A percentile compares a stretch with the other conserved stretches of the same genome.
Conservation (phyloP, 805 yeast genomes). For the Hyphopichia homilentoma region DNA sequence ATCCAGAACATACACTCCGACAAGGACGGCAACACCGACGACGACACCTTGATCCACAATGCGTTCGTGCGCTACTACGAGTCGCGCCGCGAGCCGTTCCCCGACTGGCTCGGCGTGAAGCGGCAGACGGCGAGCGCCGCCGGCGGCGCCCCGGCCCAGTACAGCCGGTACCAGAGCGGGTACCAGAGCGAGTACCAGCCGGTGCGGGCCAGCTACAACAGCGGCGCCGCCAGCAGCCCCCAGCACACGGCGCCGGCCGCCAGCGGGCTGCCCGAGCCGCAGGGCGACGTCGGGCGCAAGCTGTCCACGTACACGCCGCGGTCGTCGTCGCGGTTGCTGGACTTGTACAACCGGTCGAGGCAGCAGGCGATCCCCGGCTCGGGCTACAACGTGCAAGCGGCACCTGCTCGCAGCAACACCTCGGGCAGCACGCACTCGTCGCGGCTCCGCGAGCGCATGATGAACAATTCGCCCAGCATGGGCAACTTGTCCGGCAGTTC, state of each 20-base stretch:
- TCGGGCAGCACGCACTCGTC: slow-evolving; percentile 14
- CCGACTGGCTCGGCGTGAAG: slow-evolving; percentile 41
- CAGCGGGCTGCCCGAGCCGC: background rate
- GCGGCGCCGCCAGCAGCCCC: slow-evolving; percentile 4
- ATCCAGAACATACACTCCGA: slow-evolving; percentile 20
- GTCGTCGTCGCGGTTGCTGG: slow-evolving; percentile 33
- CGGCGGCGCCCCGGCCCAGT: slow-evolving; percentile 5
- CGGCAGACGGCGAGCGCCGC: slow-evolving; percentile 1
- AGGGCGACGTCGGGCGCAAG: slow-evolving; percentile 1
- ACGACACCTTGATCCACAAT: slow-evolving; percentile 40
- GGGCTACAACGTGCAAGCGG: slow-evolving; percentile 19
- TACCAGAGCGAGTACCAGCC: slow-evolving; percentile 19
- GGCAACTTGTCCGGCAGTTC: slow-evolving; percentile 7
- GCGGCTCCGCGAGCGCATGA: slow-evolving; percentile 27
- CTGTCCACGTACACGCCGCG: slow-evolving; percentile 24
- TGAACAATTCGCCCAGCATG: slow-evolving; percentile 15
- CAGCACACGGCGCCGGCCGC: slow-evolving; percentile 1
- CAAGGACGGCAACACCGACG: slow-evolving; percentile 35
- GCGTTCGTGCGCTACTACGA: slow-evolving; percentile 41
- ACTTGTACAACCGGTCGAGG: slow-evolving; percentile 37
- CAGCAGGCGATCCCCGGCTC: slow-evolving; percentile 35
- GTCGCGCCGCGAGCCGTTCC: slow-evolving; percentile 27
- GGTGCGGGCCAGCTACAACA: slow-evolving; percentile 19
- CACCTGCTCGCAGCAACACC: slow-evolving; percentile 21
- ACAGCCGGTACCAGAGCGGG: slow-evolving; percentile 3